Conservation (phyloP, 108 stramenopile genomes). For the Nitzschia palea region DNA sequence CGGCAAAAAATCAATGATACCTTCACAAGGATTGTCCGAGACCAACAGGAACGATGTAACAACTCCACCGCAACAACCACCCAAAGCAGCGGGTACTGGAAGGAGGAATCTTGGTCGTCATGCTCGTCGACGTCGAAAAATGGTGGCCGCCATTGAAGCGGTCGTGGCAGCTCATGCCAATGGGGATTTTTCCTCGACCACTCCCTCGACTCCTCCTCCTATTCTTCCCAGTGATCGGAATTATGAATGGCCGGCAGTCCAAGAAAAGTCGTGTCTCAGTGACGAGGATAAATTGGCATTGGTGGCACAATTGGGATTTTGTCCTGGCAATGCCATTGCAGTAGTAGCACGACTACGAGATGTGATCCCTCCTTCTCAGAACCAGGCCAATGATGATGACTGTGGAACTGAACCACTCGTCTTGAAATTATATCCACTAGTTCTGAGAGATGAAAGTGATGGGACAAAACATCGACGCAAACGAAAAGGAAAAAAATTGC, state of each 20-base stretch:
- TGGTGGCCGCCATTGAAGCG: constrained; percentile 29
- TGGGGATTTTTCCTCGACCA: neutral
- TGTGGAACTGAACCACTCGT: constrained; percentile 58
- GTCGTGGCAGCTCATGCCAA: neutral
- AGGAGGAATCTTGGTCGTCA: too few species aligned
- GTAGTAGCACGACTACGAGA: constrained; percentile 46
- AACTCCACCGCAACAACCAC: too few species aligned
- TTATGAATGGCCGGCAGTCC: constrained; percentile 21
- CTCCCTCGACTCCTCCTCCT: neutral
- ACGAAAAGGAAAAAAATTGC: constrained; percentile 50
- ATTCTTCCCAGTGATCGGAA: constrained; percentile 40
- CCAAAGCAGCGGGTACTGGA: too few species aligned
- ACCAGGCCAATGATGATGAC: constrained; percentile 8
- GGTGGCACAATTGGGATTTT: constrained; percentile 65
- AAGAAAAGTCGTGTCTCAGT: neutral
- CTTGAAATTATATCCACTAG: constrained; percentile 77
- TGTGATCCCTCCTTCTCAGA: constrained; percentile 6
- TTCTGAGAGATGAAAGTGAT: constrained; percentile 50
- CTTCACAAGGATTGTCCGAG: too few species aligned
- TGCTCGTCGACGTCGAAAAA: constrained; percentile 43
- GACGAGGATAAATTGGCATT: constrained; percentile 42
- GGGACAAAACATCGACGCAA: constrained; percentile 61
- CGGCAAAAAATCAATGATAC: too few species aligned
- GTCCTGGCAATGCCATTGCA: constrained; percentile 77
- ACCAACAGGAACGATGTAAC: too few species aligned